Evolutionary conservation across 2,329 filamentous ascomycete genomes (phyloP).

Genomic region (Akanthomyces lecanii): DNA sequence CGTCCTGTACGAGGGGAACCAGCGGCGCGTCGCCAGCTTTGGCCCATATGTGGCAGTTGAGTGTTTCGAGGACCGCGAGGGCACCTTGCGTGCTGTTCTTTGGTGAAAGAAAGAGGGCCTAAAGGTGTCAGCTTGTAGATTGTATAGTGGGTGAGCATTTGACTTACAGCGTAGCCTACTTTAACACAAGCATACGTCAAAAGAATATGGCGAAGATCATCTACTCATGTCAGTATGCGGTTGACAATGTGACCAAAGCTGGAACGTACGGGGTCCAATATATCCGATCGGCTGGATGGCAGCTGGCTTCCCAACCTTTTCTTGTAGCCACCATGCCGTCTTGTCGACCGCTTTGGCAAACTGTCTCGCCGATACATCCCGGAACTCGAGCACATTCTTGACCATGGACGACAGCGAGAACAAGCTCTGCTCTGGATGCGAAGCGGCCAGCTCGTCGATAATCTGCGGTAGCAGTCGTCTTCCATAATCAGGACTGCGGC

Average conservation of each 20-base stretch:
- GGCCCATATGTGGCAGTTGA: slow-evolving; percentile 31
- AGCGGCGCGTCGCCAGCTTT: slow-evolving; percentile 21
- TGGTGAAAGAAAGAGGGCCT: slow-evolving; percentile 30
- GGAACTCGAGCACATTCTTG: slow-evolving; percentile 20
- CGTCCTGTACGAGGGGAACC: slow-evolving; percentile 22
- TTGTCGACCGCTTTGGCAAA: slow-evolving; percentile 29
- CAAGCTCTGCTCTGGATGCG: slow-evolving; percentile 25
- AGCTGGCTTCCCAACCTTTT: slow-evolving; percentile 20
- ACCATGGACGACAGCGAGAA: slow-evolving; percentile 23
- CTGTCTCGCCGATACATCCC: slow-evolving; percentile 23
- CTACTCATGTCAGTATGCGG: slow-evolving; percentile 17
- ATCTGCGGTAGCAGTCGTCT: slow-evolving; percentile 27
- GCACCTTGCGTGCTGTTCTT: slow-evolving; percentile 32
- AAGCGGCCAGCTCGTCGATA: slow-evolving; percentile 25
- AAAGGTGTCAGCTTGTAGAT: not conserved
- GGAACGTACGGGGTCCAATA: slow-evolving; percentile 31
- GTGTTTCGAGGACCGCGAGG: slow-evolving; percentile 29
- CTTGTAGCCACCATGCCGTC: slow-evolving; percentile 29
- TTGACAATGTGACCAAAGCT: too few species aligned
- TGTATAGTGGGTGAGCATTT: fast-evolving
- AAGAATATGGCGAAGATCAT: slow-evolving; percentile 29
- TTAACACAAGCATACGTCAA: slow-evolving; percentile 32
- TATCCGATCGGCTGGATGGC: slow-evolving; percentile 26
- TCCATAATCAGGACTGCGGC: slow-evolving; percentile 18
- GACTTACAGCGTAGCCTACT: slow-evolving; percentile 27